Conservation (phyloP, 2,329 filamentous ascomycete species). For the Lachnum nothofagi region DNA sequence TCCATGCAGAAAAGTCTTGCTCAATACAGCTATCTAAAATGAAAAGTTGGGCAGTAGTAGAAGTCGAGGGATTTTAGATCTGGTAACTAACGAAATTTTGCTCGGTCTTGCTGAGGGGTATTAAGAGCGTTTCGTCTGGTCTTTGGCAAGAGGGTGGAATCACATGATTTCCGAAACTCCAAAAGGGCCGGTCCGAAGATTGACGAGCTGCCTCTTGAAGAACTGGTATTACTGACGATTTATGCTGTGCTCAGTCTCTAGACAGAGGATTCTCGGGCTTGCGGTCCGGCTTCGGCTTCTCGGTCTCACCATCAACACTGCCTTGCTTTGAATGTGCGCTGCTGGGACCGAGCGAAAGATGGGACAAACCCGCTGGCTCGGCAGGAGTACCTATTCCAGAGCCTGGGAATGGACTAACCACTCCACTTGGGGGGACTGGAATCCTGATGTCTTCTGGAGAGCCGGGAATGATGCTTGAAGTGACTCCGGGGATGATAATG, state of each 20-base stretch:
- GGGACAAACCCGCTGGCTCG: slow-evolving; percentile 11
- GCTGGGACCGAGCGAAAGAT: neutral
- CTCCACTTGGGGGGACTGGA: slow-evolving; percentile 59
- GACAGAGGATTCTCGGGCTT: slow-evolving; percentile 13
- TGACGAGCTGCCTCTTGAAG: no score
- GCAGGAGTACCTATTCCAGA: slow-evolving; percentile 21
- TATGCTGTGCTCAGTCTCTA: slow-evolving; percentile 5
- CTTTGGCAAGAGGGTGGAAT: no score
- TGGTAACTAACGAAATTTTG: no score
- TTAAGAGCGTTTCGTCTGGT: no score
- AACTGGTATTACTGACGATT: no score
- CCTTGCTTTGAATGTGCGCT: neutral
- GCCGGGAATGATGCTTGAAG: slow-evolving; percentile 60
- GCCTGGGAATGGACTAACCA: slow-evolving; percentile 29
- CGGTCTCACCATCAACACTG: neutral
- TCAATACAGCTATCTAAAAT: no score
- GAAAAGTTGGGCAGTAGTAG: no score
- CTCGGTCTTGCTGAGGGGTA: no score
- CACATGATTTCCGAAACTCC: neutral
- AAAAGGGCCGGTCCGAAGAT: neutral
- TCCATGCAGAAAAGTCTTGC: no score
- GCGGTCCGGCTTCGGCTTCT: neutral
- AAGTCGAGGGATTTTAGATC: no score
- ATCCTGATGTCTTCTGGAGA: slow-evolving; percentile 79
- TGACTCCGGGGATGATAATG: slow-evolving; percentile 72